phyloP scores from a whole-genome alignment of 768 basidiomycete genomes.

The Gloeostereum incarnatum region DNA sequence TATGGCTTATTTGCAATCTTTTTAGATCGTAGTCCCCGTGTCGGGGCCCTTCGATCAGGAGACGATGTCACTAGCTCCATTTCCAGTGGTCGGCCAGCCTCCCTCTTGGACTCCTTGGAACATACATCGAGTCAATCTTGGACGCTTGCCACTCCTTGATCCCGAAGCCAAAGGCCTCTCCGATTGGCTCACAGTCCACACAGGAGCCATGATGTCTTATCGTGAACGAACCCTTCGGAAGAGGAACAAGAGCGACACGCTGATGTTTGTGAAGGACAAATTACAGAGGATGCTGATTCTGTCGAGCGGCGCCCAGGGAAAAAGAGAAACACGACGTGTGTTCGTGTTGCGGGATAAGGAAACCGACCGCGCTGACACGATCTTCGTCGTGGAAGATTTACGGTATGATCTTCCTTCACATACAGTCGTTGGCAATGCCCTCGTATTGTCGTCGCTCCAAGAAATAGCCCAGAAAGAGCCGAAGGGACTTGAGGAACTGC shows the following conservation, averaged over 20 bases:
- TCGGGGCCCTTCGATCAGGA: background rate
- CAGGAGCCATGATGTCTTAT: background rate
- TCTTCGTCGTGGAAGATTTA: constrained; percentile 16
- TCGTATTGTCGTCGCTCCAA: constrained; percentile 12
- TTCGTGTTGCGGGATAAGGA: constrained; percentile 12
- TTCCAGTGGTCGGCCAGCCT: background rate
- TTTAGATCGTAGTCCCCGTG: background rate
- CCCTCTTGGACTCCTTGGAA: background rate
- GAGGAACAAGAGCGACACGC: constrained; percentile 10
- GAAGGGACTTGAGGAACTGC: constrained; percentile 4
- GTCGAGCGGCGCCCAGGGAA: constrained; percentile 14
- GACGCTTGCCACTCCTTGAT: background rate
- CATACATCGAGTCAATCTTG: constrained; percentile 1
- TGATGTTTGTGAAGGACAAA: constrained; percentile 22
- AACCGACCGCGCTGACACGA: constrained; percentile 12
- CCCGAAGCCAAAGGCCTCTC: background rate
- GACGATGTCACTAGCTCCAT: background rate
- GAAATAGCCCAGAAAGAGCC: background rate
- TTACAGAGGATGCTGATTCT: constrained; percentile 17
- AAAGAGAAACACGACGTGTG: constrained; percentile 5
- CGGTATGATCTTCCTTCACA: constrained; percentile 15
- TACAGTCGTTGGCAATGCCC: constrained; percentile 16
- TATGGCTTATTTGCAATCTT: background rate
- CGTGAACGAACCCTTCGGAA: background rate
- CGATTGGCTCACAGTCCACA: background rate